Percentiles rank a stretch among this genome's conserved stretches.
Evolutionary conservation across 1,139 yeast genomes (phyloP).

Genomic region (Scheffersomyces lignicola): DNA sequence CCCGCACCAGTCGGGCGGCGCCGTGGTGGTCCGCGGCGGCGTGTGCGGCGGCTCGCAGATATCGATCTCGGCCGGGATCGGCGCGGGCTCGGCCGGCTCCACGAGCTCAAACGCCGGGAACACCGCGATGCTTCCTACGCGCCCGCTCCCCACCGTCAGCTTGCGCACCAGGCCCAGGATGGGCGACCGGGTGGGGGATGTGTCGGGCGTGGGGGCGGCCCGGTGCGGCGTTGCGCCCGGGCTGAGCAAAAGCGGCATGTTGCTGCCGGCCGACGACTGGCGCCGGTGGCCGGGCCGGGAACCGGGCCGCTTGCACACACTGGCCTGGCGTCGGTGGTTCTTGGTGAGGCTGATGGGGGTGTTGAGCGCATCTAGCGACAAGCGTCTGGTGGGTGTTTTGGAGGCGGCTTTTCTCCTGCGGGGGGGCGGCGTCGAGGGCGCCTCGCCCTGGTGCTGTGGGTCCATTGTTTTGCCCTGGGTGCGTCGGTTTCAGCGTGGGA

Average conservation of each 20-base stretch:
- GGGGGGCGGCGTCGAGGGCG: conserved; percentile 3
- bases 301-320: no score
- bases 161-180: conserved; percentile 1
- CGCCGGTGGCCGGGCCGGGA: no score
- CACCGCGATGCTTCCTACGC: neutral
- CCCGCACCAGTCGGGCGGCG: conserved; percentile 1
- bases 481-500: no score
- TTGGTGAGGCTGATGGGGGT: conserved; percentile 2
- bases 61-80: neutral
- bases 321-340: no score
- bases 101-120: neutral
- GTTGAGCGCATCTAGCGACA: conserved; percentile 1
- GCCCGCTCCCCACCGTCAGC: conserved; percentile 3
- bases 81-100: neutral
- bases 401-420: neutral
- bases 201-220: neutral
- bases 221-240: conserved; percentile 1
- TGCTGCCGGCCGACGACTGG: neutral
- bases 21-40: neutral
- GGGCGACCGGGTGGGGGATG: neutral
- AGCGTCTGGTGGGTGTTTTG: neutral
- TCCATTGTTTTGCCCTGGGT: no score
- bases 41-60: conserved; percentile 1
- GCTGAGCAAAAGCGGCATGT: neutral
- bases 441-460: neutral